These are phyloP conservation scores for Dactylis glomerata DNA, from an alignment of 176 grass and related monocot genomes.

Conservation along the genomic window DNA sequence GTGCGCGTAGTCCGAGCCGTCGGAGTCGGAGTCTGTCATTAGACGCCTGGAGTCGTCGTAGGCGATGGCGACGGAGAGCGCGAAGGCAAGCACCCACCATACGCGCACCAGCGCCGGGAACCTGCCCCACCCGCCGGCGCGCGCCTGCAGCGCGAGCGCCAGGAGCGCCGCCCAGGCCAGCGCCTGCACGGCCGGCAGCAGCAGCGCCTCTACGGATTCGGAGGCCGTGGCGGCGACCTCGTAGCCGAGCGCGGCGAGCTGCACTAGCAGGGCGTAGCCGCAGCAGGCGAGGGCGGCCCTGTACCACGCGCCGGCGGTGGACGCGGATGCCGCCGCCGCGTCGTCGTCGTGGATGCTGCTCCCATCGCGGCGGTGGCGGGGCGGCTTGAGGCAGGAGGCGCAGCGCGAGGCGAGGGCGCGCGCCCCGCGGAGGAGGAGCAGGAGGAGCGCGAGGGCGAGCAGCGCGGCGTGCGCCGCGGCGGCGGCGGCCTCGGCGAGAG, in stretches of 20 bases:
- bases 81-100: constrained; percentile 88
- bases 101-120: constrained; percentile 70
- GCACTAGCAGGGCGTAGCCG: constrained; percentile 52
- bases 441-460: constrained; percentile 49
- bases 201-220: constrained; percentile 39
- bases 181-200: constrained; percentile 54
- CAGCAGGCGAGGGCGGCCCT: constrained; percentile 46
- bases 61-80: constrained; percentile 56
- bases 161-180: constrained; percentile 59
- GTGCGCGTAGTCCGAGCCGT: constrained; percentile 35
- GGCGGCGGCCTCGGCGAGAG: constrained; percentile 49
- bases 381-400: constrained; percentile 44
- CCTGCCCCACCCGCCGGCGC: constrained; percentile 33
- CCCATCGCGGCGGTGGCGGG: background rate
- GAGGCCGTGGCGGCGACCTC: constrained; percentile 28
- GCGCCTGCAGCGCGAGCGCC: constrained; percentile 48
- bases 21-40: too few species aligned
- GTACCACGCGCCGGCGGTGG: constrained; percentile 32
- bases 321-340: background rate
- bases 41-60: constrained; percentile 44
- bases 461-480: constrained; percentile 51
- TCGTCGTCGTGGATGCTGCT: background rate
- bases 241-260: constrained; percentile 57
- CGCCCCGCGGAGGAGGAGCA: constrained; percentile 41
- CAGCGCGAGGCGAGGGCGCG: constrained; percentile 45